Evolutionary conservation across 164 flowering plant genomes (phyloP).

Genomic region (Kingdonia uniflora): DNA sequence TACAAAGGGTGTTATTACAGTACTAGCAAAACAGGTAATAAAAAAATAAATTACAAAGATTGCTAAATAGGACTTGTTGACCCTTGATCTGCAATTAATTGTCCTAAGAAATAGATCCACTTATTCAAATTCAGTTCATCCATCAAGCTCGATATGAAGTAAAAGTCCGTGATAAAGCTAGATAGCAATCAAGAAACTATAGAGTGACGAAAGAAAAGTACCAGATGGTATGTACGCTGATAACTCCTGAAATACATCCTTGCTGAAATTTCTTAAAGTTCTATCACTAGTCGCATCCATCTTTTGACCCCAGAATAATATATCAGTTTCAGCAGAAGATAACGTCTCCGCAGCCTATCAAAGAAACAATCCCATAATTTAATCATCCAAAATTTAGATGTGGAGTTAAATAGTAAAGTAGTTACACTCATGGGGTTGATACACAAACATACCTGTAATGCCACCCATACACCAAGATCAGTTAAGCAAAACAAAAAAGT

Average conservation of each 20-base stretch:
- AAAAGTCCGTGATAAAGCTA: too few relatives aligned
- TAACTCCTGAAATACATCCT: conserved; percentile 31
- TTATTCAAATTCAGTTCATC: too few relatives aligned
- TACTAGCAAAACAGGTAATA: too few relatives aligned
- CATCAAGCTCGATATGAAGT: too few relatives aligned
- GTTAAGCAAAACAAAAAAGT: conserved; percentile 43
- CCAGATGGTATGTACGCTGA: conserved; percentile 33
- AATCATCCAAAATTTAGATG: too few relatives aligned
- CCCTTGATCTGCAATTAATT: too few relatives aligned
- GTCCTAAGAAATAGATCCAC: too few relatives aligned
- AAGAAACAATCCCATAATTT: neutral
- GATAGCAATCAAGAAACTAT: neutral
- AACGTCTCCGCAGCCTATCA: conserved; percentile 59
- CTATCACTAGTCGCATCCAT: conserved; percentile 27
- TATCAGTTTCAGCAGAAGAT: conserved; percentile 21
- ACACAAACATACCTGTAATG: conserved; percentile 38
- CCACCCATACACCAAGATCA: conserved; percentile 76
- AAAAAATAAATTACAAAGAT: too few relatives aligned
- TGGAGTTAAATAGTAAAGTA: too few relatives aligned
- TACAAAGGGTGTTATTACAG: too few relatives aligned
- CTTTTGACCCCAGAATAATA: conserved; percentile 12
- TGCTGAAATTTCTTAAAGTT: conserved; percentile 34
- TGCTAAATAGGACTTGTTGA: too few relatives aligned
- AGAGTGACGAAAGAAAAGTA: conserved; percentile 12
- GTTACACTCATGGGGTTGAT: too few relatives aligned